Base-by-base conservation (phyloP, 2,329 filamentous ascomycete species). In the Alternaria rosae region DNA sequence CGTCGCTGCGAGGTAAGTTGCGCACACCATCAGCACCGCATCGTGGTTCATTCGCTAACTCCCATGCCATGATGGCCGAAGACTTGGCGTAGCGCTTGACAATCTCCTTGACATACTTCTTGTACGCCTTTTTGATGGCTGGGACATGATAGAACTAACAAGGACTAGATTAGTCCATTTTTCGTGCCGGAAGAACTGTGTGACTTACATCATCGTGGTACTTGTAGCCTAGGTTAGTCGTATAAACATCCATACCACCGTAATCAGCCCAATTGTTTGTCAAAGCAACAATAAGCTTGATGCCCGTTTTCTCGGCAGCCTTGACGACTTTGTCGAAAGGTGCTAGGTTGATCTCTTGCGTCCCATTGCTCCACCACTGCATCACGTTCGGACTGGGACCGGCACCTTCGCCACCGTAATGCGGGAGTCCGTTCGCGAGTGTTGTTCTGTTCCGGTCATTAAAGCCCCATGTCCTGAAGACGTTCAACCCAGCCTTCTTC, bases 241-340 rank as follows among this genome's bases (percentile, higher is more conserved):
- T 87, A 63, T 87, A 88, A 0, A 87, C 82, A 32, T 87, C 85
- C 84, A 87, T 86, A n/a, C 86, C 85, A 17, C 85, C 85, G 54
- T 87, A 87, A 57, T 87, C 85, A 6, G 85, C 85, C 86, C 86
- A 88, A 54, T 87, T 86, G 76, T 87, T 88, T 0, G 85, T 87
- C 59, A 88, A 70, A 0, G 85, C 80, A 12, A 88, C 76, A 30
- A 88, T 78, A 3, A 88, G 78, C 77, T 87, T 87, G 63, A 86
- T 82, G 48, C 81, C 82, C 1, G 79, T 77, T 38, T 83, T 83
- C 35, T 81, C 78, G 0, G 86, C 85, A 0, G 83, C 84, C 15
- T 81, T 70, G 20, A 87, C 82, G 4, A 86, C 85, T 64, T 83
- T 82, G 75, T 87, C 85, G 60, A 87, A 84, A 8, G 79, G 76